phyloP scores from a whole-genome alignment of 2,329 filamentous ascomycete species.

The Paramyrothecium roridum region DNA sequence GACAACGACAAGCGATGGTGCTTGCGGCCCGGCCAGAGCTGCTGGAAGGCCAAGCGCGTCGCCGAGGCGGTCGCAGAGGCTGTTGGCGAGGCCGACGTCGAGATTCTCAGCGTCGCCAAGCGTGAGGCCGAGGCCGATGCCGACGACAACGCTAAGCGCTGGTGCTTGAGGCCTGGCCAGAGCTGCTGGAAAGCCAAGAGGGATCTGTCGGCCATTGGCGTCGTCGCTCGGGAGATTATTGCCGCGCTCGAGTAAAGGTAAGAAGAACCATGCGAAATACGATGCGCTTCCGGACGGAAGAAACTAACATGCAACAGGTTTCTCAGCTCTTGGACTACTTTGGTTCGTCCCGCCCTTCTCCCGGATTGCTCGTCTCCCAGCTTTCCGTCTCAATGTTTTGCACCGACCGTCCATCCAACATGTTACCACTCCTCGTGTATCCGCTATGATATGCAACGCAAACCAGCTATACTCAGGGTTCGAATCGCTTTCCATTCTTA shows the following conservation, averaged over 20 bases:
- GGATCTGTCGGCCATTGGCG: constrained; percentile 20
- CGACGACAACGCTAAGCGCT: constrained; percentile 14
- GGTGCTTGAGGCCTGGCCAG: constrained; percentile 24
- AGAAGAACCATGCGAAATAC: no score
- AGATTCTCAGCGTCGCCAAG: constrained; percentile 24
- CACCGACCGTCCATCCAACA: no score
- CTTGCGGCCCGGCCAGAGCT: constrained; percentile 29
- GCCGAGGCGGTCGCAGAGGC: constrained; percentile 31
- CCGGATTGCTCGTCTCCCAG: background rate
- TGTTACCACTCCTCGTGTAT: background rate
- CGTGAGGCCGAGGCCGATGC: constrained; percentile 16
- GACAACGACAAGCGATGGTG: constrained; percentile 27
- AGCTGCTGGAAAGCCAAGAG: constrained; percentile 37
- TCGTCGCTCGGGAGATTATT: constrained; percentile 22
- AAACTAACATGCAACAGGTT: no score
- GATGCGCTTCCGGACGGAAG: no score
- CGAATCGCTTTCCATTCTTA: no score
- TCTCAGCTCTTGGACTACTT: no score
- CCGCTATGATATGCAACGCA: no score
- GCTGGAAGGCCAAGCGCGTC: constrained; percentile 35
- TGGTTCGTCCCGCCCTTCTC: no score
- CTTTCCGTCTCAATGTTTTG: background rate
- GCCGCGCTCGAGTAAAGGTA: constrained; percentile 15
- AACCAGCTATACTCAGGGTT: no score
- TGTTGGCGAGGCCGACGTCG: constrained; percentile 10